phyloP scores from a whole-genome alignment of 495 filamentous ascomycete species.

The Penicillium cinerascens region DNA sequence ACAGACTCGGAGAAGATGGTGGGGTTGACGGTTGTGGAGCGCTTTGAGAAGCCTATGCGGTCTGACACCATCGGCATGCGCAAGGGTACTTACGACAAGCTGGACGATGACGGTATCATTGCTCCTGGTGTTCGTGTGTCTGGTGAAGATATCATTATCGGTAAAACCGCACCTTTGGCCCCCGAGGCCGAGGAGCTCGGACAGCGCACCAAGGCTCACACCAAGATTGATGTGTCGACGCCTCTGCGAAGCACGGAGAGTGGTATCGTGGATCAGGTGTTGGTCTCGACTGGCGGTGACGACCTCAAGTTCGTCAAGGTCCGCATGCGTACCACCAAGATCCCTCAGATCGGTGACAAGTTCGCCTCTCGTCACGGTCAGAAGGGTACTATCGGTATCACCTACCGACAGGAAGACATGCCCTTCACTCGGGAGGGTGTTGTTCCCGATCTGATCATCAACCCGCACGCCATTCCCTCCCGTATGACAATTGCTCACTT shows the following conservation, averaged over 20 bases:
- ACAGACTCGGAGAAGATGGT: constrained; percentile 93
- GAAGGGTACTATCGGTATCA: constrained; percentile 98
- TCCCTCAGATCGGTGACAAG: constrained; percentile 98
- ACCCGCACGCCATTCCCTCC: constrained; percentile 98
- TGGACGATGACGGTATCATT: constrained; percentile 92
- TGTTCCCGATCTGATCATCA: constrained; percentile 95
- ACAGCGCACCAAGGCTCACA: constrained; percentile 81
- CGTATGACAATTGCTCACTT: constrained; percentile 99
- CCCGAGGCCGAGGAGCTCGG: constrained; percentile 92
- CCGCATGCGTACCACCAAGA: constrained; percentile 92
- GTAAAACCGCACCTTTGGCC: constrained; percentile 92
- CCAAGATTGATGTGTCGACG: constrained; percentile 92
- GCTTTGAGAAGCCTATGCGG: constrained; percentile 92
- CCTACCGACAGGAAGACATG: constrained; percentile 97
- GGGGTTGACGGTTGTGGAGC: constrained; percentile 82
- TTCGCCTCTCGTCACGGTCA: constrained; percentile 99
- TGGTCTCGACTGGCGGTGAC: constrained; percentile 82
- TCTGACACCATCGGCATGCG: constrained; percentile 83
- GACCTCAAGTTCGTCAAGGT: constrained; percentile 94
- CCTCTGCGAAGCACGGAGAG: constrained; percentile 92
- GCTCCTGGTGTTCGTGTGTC: constrained; percentile 90
- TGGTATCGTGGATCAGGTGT: constrained; percentile 90
- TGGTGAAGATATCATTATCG: constrained; percentile 98
- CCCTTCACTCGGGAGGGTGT: constrained; percentile 92
- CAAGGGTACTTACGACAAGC: constrained; percentile 95